These are phyloP conservation scores for Candida piceae DNA, from an alignment of 805 yeast species.

Conservation along the genomic window DNA sequence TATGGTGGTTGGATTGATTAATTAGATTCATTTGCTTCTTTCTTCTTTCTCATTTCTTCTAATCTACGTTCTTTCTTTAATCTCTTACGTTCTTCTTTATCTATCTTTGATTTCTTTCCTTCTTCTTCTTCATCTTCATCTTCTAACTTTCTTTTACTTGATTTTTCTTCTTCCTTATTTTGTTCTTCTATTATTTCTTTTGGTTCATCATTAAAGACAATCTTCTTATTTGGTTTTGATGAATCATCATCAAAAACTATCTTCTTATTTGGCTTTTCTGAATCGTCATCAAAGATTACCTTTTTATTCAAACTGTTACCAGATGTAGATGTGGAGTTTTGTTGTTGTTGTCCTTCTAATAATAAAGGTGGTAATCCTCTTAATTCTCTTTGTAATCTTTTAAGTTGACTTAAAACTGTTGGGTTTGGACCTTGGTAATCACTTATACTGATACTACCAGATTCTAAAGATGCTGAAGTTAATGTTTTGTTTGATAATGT, in stretches of 20 bases:
- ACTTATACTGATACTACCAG: not conserved
- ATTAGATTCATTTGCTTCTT: conserved; percentile 14
- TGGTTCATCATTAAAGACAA: conserved; percentile 9
- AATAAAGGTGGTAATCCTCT: conserved; percentile 34
- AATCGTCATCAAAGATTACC: not conserved
- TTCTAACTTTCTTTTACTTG: conserved; percentile 2
- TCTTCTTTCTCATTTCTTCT: conserved; percentile 13
- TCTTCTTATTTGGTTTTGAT: conserved; percentile 13
- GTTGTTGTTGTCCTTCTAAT: conserved; percentile 16
- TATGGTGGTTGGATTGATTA: too few relatives aligned
- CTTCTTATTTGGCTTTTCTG: conserved; percentile 14
- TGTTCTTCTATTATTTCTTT: conserved; percentile 1
- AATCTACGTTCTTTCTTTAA: conserved; percentile 22
- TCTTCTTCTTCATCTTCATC: conserved; percentile 3
- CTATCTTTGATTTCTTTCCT: conserved; percentile 6
- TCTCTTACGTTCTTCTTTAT: conserved; percentile 25
- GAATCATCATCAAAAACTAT: conserved; percentile 16
- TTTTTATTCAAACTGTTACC: not conserved
- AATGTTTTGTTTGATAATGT: conserved; percentile 8
- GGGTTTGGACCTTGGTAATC: conserved; percentile 24
- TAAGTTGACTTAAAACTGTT: conserved; percentile 28
- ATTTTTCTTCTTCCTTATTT: conserved; percentile 2
- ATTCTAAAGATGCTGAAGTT: conserved; percentile 7
- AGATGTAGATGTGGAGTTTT: too few relatives aligned
- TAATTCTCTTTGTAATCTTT: conserved; percentile 33